Evolutionary conservation across 805 yeast genomes (phyloP), one percentile per base, ranked within the genome.

Genomic region (Brettanomyces bruxellensis): DNA sequence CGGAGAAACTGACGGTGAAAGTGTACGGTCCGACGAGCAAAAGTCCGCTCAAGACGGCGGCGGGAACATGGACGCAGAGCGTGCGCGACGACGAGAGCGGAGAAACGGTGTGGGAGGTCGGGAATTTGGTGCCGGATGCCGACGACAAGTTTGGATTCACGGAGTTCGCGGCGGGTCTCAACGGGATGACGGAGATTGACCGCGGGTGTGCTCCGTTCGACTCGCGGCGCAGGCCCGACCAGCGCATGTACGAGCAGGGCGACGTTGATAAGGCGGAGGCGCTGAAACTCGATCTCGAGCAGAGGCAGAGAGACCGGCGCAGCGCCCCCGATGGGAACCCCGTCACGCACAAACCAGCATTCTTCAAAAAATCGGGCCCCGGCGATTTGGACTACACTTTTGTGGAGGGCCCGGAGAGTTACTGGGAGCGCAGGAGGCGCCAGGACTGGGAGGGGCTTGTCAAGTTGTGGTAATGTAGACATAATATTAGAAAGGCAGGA

Each of bases 181-280:
- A 89, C 59, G 86, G 88, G 49, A 76, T 90, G 37, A 86, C 96
- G 0, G 67, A 61, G 3, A 65, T 91, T 12, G 97, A 91, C 59
- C 51, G 72, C 28, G 83, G 69, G 3, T 55, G 90, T 37, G 83
- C 97, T 5, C 90, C 90, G 3, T 86, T 93, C 0, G 99, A 93
- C 61, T 85, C 96, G 6, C 77, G 99, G 58, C 64, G 81, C 40
- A 76, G 99, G 58, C 98, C 97, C 0, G 99, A 93, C 61, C 78
- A 88, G 58, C 68, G 76, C 40, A 64, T 69, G 2, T 88, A 87
- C 55, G 95, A 87, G 58, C 60, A 73, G 14, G 93, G 89, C 2
- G 68, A 79, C 23, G 66, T 82, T 9, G 86, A 79, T 22, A 64
- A 70, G 45, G 96, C 98, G 0, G 97, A 91, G 60, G 55, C 51